Percentiles rank a stretch among this genome's conserved stretches.
Conservation (phyloP, 306 rosid species). For the Cucurbita argyrosperma region DNA sequence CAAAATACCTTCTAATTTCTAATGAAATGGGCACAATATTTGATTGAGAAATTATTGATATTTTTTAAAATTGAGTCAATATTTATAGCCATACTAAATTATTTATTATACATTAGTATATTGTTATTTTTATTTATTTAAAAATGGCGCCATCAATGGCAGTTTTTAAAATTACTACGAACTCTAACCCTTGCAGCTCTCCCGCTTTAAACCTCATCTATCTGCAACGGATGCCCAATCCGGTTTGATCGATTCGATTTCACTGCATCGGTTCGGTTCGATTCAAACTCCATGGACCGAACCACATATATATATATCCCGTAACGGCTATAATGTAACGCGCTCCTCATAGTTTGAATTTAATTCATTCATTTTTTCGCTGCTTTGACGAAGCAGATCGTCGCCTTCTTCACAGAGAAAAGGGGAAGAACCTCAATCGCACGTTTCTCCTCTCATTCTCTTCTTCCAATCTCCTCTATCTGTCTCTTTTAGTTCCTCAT, state of each 20-base stretch:
- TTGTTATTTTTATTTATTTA: background rate
- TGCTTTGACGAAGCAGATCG: background rate
- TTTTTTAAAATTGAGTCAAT: too few relatives aligned
- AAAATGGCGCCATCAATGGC: background rate
- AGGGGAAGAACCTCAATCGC: background rate
- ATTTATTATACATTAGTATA: too few relatives aligned
- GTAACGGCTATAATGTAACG: slow-evolving; percentile 1
- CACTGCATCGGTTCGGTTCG: background rate
- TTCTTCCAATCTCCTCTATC: background rate
- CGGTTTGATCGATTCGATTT: background rate
- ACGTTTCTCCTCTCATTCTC: background rate
- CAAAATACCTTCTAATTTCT: too few relatives aligned
- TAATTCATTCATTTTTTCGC: background rate
- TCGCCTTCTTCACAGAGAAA: background rate
- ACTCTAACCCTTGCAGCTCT: too few relatives aligned
- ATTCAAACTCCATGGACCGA: background rate
- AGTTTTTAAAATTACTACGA: background rate
- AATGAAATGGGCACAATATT: too few relatives aligned
- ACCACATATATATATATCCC: background rate
- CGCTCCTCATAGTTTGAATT: background rate
- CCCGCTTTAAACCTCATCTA: background rate
- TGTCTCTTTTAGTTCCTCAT: background rate
- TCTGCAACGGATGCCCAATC: background rate
- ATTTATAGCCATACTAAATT: too few relatives aligned
- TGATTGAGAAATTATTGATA: too few relatives aligned